Base-by-base conservation (phyloP, 805 yeast genomes). In the Barnettozyma pratensis region DNA sequence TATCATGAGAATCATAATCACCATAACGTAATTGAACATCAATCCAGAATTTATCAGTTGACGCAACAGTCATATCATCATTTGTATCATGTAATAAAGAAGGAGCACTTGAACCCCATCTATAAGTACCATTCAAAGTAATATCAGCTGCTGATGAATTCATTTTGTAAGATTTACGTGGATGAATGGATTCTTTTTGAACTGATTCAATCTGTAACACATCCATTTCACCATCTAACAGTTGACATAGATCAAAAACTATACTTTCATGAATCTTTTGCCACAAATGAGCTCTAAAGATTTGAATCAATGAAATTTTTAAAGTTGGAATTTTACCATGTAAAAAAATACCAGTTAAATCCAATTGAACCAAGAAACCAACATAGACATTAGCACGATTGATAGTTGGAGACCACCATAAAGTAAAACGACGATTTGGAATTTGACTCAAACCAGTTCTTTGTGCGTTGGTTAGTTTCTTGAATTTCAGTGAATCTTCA, bases 341-440 rank as follows among this genome's bases (percentile, higher is more conserved):
- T 44, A 94, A 72, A 66, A 94, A 94, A 30, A 94, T 92, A 60
- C 99, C 99, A 0, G 99, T 94, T 61, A 94, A 72, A 67, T 94
- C 99, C 41, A 94, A 73, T 64, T 94, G 99, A 30, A 94, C 99
- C 61, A 91, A 74, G 71, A 94, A 94, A 29, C 99, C 99, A 49
- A 94, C 97, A 62, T 94, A 94, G 28, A 94, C 98, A 62, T 94
- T 94, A 6, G 99, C 99, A 54, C 99, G 79, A 61, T 94, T 94
- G 59, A 94, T 94, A 0, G 99, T 94, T 6, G 99, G 99, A 0
- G 97, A 90, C 99, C 99, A 94, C 99, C 99, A 94, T 31, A 94
- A 71, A 0, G 99, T 94, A 63, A 94, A 94, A 41, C 99, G 78
- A 64, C 99, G 83, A 63, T 94, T 94, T 4, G 99, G 99, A 60